Base-by-base conservation (phyloP, 1,139 yeast genomes). In the Yamadazyma friedrichii region DNA sequence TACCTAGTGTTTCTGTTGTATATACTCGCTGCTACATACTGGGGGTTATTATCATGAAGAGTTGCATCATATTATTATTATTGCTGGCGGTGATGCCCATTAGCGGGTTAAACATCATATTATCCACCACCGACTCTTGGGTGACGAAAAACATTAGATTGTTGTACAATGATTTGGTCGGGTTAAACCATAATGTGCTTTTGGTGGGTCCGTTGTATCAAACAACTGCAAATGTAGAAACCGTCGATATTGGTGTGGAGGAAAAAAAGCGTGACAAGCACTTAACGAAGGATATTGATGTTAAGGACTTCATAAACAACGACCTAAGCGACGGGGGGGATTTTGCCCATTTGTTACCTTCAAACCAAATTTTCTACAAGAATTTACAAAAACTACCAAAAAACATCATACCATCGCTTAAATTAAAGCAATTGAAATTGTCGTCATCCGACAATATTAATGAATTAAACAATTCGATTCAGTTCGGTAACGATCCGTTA, bases 51-150 rank as follows among this genome's bases (percentile, higher is more conserved):
- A 12, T 20, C 8, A 20, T 20, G 24, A 20, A 20, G 8, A 8
- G 24, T 20, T 20, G 8, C 8, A 20, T 20, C 8, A 20, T 20
- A 20, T 20, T 20, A 20, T 20, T 20, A 20, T 20, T 20, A 8
- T 20, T 20, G n/a, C n/a, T n/a, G n/a, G n/a, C n/a, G 29, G 29
- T 27, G n/a, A 12, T 27, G 9, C 15, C n/a, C 6, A 12, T 27
- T n/a, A 27, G 9, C 29, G 34, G 26, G 9, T 54, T 67, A 39
- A 64, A 67, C 40, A 63, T 68, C 22, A 45, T 67, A 15, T 42
- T 68, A 15, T 51, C 71, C n/a, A 53, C 67, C 31, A 55, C 67
- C 5, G 71, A 68, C 46, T 61, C 67, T n/a, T 68, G 74, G 74
- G 73, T 65, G 6, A 56, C 68, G 15, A 65, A 62, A 41, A 65